phyloP scores from a whole-genome alignment of 2,329 filamentous ascomycete species.

The Fusarium subglutinans region DNA sequence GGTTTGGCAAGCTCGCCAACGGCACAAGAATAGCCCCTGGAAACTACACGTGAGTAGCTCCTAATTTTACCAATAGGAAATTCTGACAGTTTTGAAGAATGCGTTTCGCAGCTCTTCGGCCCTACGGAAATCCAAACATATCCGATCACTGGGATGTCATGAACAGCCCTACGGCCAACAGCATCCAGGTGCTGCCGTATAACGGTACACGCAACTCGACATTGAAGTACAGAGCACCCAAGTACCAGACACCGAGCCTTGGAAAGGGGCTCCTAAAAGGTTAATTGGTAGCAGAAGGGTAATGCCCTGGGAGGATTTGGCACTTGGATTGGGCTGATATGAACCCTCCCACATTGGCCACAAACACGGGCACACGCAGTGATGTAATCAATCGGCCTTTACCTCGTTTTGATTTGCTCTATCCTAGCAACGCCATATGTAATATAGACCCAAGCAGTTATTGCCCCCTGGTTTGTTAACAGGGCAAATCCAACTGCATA shows the following conservation, averaged over 20 bases:
- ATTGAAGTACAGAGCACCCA: conserved; percentile 18
- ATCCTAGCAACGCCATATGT: conserved; percentile 5
- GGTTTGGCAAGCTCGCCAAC: conserved; percentile 55
- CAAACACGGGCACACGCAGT: not conserved
- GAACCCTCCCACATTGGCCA: not conserved
- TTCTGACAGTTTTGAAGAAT: conserved; percentile 43
- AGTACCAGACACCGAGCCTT: conserved; percentile 4
- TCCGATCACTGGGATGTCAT: conserved; percentile 56
- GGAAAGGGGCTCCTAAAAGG: not conserved
- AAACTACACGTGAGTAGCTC: conserved; percentile 51
- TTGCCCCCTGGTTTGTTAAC: not conserved
- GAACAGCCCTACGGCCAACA: conserved; percentile 44
- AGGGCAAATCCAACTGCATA: not conserved
- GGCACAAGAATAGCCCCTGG: conserved; percentile 53
- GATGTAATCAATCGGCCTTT: conserved; percentile 4
- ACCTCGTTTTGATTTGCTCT: conserved; percentile 4
- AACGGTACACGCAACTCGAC: conserved; percentile 43
- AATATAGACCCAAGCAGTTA: conserved; percentile 3
- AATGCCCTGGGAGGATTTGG: not conserved
- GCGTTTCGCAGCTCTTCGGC: conserved; percentile 53
- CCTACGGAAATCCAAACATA: conserved; percentile 53
- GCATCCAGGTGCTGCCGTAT: conserved; percentile 49
- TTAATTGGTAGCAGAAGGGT: not conserved
- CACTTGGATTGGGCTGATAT: not conserved
- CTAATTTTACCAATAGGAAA: not conserved